Evolutionary conservation across 176 grass and related monocot species (phyloP), one percentile per base, ranked within the genome.

Genomic region (Elaeis guineensis): DNA sequence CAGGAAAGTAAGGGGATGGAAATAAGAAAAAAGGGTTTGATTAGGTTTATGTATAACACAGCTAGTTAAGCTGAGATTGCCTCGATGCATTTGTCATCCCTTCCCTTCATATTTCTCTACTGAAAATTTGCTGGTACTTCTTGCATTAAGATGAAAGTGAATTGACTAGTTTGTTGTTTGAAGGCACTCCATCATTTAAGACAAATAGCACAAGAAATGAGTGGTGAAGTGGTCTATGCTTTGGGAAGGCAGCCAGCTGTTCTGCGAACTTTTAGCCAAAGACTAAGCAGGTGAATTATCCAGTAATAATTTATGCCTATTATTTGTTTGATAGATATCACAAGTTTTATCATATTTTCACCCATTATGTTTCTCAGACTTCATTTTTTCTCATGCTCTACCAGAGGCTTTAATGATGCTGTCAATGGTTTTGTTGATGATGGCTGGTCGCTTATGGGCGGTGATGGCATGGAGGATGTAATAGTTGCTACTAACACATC

Each of bases 141-240:
- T 44, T 44, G 35, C 35, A 44, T 44, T 44, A 14, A 44, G 35
- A 12, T 11, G 19, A 65, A 44, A 21, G 19, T 25, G 21, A 50
- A 22, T 55, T 69, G 19, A 72, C 29, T 65, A 39, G 14, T 55
- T 44, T 71, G 72, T 16, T 66, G 56, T n/a, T 77, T 91, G 4
- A 86, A 99, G 94, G 94, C 88, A 58, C 74, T 99, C 17, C 73
- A 79, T 5, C 79, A 99, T 80, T 74, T 98, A 55, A 98, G 82
- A 74, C 94, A 98, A 77, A 92, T 98, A 65, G 94, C 94, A 73
- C 94, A 92, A 73, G 94, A 98, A 75, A 86, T 77, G n/a, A 93
- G 81, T 3, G 52, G 18, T 54, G 18, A n/a, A 19, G 20, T 55
- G 2, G 53, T 55, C 19, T 19, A 20, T 55, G 19, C 53, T 55